Conservation (phyloP, 257 asterid genomes). For the Primulina tabacum region DNA sequence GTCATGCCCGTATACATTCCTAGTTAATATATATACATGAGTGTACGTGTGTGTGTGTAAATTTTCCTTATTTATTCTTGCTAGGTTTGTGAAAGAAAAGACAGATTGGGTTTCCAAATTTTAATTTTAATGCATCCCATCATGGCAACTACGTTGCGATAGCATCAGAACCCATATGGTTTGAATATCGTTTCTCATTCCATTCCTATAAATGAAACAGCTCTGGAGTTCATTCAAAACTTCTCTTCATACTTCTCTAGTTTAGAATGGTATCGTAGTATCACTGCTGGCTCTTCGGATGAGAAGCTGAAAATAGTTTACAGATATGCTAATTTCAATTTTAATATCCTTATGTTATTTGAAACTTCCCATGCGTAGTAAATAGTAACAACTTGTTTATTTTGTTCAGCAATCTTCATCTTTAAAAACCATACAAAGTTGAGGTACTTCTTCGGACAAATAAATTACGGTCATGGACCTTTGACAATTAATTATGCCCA, state of each 20-base stretch:
- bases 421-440: too few relatives aligned
- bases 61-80: conserved; percentile 13
- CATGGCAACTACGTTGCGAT: conserved; percentile 89
- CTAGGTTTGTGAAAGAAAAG: conserved; percentile 46
- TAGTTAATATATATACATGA: not conserved
- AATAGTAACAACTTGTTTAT: too few relatives aligned
- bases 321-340: conserved; percentile 40
- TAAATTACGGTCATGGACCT: not conserved
- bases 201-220: conserved; percentile 64
- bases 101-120: conserved; percentile 48
- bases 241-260: conserved; percentile 69
- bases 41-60: not conserved
- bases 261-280: conserved; percentile 63
- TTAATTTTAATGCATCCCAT: conserved; percentile 87
- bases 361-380: not conserved
- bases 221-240: conserved; percentile 46
- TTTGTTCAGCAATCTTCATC: too few relatives aligned
- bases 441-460: too few relatives aligned
- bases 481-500: not conserved
- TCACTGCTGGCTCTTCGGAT: conserved; percentile 44
- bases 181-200: conserved; percentile 68
- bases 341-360: not conserved
- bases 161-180: conserved; percentile 95
- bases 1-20: too few relatives aligned
- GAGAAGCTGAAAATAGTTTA: conserved; percentile 60